Conservation (phyloP, 495 filamentous ascomycete genomes). For the Hapsidospora chrysogenum region DNA sequence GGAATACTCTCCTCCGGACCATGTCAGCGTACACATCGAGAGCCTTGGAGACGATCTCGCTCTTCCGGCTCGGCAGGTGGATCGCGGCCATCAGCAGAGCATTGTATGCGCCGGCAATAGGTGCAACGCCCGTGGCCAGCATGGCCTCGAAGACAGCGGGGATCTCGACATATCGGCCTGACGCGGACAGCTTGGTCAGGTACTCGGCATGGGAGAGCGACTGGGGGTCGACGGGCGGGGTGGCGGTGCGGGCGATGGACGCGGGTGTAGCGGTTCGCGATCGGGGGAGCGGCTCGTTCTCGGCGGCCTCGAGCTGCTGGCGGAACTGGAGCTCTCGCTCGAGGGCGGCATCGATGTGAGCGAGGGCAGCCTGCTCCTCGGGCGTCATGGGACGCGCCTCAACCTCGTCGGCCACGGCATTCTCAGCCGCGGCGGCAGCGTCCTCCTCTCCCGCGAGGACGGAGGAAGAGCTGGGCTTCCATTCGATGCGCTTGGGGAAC, state of each 20-base stretch:
- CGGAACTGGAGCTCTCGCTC: constrained; percentile 30
- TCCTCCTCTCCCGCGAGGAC: constrained; percentile 24
- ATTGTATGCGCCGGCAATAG: constrained; percentile 76
- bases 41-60: constrained; percentile 72
- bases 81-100: constrained; percentile 71
- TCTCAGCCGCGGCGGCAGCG: constrained; percentile 8
- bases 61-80: constrained; percentile 49
- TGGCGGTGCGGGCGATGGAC: constrained; percentile 20
- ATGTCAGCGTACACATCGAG: constrained; percentile 93
- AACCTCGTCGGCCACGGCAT: constrained; percentile 8
- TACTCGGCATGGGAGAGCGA: constrained; percentile 56
- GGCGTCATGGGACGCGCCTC: constrained; percentile 8
- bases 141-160: constrained; percentile 78
- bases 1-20: constrained; percentile 68
- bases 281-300: constrained; percentile 19
- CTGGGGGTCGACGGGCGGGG: constrained; percentile 34
- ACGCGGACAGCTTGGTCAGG: constrained; percentile 50
- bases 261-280: constrained; percentile 20
- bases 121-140: constrained; percentile 58
- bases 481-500: constrained; percentile 70
- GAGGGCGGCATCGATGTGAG: constrained; percentile 31
- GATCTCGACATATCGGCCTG: constrained; percentile 63
- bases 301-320: constrained; percentile 22
- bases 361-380: constrained; percentile 24
- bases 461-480: constrained; percentile 45